phyloP scores from a whole-genome alignment of 1,139 yeast genomes.

The Blastobotrys petasosporus region DNA sequence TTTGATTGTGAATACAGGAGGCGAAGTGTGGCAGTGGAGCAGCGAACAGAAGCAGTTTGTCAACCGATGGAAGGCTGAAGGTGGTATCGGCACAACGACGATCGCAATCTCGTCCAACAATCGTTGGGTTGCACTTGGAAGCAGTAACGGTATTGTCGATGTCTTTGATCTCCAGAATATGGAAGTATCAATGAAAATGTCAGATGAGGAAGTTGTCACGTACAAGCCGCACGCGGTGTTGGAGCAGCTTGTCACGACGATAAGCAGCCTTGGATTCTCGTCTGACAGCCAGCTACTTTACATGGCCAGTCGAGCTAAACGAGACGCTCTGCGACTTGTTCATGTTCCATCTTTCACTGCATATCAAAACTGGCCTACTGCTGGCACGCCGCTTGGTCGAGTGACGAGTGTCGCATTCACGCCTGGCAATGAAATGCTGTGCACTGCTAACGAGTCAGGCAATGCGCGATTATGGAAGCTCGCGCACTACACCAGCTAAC shows the following conservation, averaged over 20 bases:
- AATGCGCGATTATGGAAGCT: slow-evolving; percentile 84
- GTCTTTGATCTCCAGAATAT: slow-evolving; percentile 58
- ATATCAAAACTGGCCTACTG: slow-evolving; percentile 94
- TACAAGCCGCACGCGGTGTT: slow-evolving; percentile 44
- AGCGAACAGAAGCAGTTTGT: slow-evolving; percentile 45
- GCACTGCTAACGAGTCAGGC: slow-evolving; percentile 88
- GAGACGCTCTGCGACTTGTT: slow-evolving; percentile 80
- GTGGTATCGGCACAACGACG: slow-evolving; percentile 78
- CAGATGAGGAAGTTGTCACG: slow-evolving; percentile 23
- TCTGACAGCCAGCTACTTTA: slow-evolving; percentile 87
- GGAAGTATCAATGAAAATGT: slow-evolving; percentile 24
- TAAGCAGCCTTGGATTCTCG: slow-evolving; percentile 68
- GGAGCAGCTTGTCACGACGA: slow-evolving; percentile 76
- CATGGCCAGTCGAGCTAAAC: slow-evolving; percentile 77
- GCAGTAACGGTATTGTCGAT: slow-evolving; percentile 83
- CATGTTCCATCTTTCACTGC: slow-evolving; percentile 87
- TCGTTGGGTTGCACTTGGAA: slow-evolving; percentile 86
- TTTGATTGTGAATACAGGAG: slow-evolving; percentile 66
- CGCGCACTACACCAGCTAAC: slow-evolving; percentile 50
- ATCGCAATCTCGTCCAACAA: slow-evolving; percentile 75
- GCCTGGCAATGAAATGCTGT: slow-evolving; percentile 75
- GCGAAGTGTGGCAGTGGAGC: slow-evolving; percentile 88
- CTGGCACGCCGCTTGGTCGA: slow-evolving; percentile 90
- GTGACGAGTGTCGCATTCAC: slow-evolving; percentile 82
- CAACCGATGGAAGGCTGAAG: slow-evolving; percentile 78